Conservation (phyloP, 345 rosid species). For the Eucalyptus cloeziana region DNA sequence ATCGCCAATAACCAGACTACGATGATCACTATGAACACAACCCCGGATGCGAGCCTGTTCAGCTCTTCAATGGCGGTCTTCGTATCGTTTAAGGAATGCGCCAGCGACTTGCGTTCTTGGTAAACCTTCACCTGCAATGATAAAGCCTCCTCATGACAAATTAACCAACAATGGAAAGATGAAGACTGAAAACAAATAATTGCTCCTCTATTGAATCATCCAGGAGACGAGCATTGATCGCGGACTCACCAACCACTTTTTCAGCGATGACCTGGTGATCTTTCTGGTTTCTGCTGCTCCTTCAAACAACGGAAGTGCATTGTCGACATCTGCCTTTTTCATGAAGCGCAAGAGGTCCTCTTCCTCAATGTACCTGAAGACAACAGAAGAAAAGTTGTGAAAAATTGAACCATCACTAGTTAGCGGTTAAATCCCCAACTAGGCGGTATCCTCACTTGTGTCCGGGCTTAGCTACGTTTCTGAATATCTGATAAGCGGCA, state of each 20-base stretch:
- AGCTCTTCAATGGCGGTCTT: conserved; percentile 59
- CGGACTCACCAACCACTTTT: conserved; percentile 43
- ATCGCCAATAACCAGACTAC: conserved; percentile 27
- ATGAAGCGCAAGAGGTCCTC: conserved; percentile 49
- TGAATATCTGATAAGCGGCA: conserved; percentile 21
- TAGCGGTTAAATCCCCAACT: not conserved
- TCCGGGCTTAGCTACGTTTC: conserved; percentile 22
- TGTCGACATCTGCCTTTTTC: conserved; percentile 36
- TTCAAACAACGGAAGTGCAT: conserved; percentile 28
- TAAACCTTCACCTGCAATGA: conserved; percentile 33
- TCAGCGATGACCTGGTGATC: conserved; percentile 5
- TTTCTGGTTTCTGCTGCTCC: conserved; percentile 36
- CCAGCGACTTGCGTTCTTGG: conserved; percentile 37
- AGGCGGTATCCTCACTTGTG: conserved; percentile 1
- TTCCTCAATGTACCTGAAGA: conserved; percentile 40
- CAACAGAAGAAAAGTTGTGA: not conserved
- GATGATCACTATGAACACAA: conserved; percentile 13
- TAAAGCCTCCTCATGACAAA: too few relatives aligned
- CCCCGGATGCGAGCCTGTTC: conserved; percentile 27
- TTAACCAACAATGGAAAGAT: not conserved
- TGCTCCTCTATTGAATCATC: not conserved
- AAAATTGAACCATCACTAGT: not conserved
- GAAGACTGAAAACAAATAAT: not conserved
- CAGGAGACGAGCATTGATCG: not conserved
- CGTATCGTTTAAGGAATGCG: conserved; percentile 42